Percentiles rank a stretch among this genome's conserved stretches.
Evolutionary conservation across 2,329 filamentous ascomycete species (phyloP).

Genomic region (Chalaropsis ovoidea): DNA sequence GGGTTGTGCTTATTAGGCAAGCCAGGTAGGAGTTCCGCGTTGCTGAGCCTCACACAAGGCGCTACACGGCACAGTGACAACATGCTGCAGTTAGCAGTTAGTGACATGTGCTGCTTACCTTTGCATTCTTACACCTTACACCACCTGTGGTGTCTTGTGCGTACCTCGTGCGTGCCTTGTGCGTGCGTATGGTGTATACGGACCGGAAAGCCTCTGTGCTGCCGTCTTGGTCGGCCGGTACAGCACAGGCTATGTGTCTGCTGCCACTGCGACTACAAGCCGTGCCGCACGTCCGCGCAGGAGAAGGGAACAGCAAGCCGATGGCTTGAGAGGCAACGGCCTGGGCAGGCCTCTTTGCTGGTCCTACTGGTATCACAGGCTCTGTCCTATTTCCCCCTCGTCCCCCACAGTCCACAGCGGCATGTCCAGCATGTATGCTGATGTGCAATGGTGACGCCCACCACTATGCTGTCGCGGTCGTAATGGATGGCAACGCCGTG

Average conservation of each 20-base stretch:
- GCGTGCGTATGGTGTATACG: neutral
- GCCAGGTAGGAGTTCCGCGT: neutral
- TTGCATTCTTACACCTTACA: neutral
- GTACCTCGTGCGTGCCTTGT: neutral
- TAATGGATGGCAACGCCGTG: too few species aligned
- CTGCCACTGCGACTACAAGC: neutral
- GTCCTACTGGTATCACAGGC: too few species aligned
- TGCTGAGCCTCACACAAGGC: constrained; percentile 9
- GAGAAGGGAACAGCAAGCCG: neutral
- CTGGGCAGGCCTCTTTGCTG: neutral
- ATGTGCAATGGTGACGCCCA: too few species aligned
- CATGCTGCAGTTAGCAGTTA: neutral
- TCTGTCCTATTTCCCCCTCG: too few species aligned
- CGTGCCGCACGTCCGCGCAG: neutral
- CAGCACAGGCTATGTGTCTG: neutral
- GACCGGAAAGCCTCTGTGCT: neutral
- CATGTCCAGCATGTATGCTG: too few species aligned
- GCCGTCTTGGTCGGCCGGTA: neutral
- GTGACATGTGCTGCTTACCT: constrained; percentile 1
- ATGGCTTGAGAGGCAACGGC: neutral
- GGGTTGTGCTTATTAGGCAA: neutral
- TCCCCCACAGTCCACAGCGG: too few species aligned
- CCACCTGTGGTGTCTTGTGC: too few species aligned
- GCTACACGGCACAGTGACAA: neutral
- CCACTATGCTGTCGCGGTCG: too few species aligned